Conservation (phyloP, 2,329 filamentous ascomycete species). For the Cladosporium austrohemisphaericum region DNA sequence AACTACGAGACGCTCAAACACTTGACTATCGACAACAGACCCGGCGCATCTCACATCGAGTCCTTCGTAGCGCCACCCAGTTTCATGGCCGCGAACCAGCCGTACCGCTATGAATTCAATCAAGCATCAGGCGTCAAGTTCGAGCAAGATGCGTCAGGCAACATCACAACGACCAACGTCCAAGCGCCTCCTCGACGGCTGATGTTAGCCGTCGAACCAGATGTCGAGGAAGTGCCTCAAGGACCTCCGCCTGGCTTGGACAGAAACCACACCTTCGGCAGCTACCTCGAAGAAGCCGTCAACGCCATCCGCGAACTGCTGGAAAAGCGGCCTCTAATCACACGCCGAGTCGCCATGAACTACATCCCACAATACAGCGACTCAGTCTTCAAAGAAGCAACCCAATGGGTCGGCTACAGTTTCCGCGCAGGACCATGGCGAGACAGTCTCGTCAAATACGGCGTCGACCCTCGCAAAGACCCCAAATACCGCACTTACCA, state of each 20-base stretch:
- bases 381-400: conserved; percentile 64
- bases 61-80: conserved; percentile 28
- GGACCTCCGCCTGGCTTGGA: conserved; percentile 56
- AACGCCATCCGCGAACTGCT: conserved; percentile 62
- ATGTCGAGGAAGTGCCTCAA: conserved; percentile 60
- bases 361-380: conserved; percentile 52
- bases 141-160: conserved; percentile 51
- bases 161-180: conserved; percentile 49
- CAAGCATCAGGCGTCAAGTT: conserved; percentile 78
- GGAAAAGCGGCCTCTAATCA: conserved; percentile 76
- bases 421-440: conserved; percentile 91
- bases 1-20: conserved; percentile 58
- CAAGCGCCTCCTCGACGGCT: conserved; percentile 57
- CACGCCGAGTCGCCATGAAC: conserved; percentile 76
- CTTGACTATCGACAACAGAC: conserved; percentile 64
- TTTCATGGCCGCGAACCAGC: conserved; percentile 29
- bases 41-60: conserved; percentile 67
- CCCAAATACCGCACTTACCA: conserved; percentile 79
- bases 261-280: conserved; percentile 35
- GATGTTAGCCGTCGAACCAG: conserved; percentile 57
- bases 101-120: conserved; percentile 65
- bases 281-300: conserved; percentile 59
- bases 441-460: conserved; percentile 80
- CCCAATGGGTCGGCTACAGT: conserved; percentile 84
- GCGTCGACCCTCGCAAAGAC: conserved; percentile 76